Percentiles rank a stretch among this genome's conserved stretches.
Evolutionary conservation across 306 rosid species (phyloP).

Genomic region (Quercus aquifolioides): DNA sequence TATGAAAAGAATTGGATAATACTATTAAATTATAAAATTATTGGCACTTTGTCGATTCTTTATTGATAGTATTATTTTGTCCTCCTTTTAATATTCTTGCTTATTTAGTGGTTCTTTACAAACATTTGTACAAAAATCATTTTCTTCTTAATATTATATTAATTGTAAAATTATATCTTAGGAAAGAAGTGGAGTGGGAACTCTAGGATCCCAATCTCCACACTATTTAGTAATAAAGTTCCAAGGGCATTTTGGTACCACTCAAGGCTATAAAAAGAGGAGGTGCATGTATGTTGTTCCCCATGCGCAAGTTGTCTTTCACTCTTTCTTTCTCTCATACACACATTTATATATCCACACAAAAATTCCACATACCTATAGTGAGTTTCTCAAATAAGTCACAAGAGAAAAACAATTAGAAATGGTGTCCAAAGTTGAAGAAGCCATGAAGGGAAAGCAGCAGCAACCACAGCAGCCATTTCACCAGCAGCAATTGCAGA

Average conservation of each 20-base stretch:
- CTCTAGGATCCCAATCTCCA: not conserved
- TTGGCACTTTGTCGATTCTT: too few relatives aligned
- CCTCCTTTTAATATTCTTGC: not conserved
- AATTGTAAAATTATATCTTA: too few relatives aligned
- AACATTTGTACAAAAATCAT: not conserved
- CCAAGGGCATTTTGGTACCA: constrained; percentile 22
- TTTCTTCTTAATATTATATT: too few relatives aligned
- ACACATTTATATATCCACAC: too few relatives aligned
- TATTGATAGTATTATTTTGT: not conserved
- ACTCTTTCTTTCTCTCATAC: not conserved
- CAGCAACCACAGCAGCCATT: constrained; percentile 34
- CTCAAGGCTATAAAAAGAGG: constrained; percentile 49
- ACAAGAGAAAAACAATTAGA: not conserved
- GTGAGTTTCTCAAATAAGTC: too few relatives aligned
- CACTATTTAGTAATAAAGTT: not conserved
- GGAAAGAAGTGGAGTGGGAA: too few relatives aligned
- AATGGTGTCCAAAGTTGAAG: constrained; percentile 86
- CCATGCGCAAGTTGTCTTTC: constrained; percentile 25
- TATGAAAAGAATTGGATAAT: too few relatives aligned
- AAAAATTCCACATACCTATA: too few relatives aligned
- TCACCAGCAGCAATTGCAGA: constrained; percentile 41
- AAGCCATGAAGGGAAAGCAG: constrained; percentile 54
- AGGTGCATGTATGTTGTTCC: constrained; percentile 30
- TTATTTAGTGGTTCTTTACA: too few relatives aligned
- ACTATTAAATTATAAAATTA: too few relatives aligned